phyloP scores from a whole-genome alignment of 2,329 filamentous ascomycete genomes.

The Fusarium sp. region DNA sequence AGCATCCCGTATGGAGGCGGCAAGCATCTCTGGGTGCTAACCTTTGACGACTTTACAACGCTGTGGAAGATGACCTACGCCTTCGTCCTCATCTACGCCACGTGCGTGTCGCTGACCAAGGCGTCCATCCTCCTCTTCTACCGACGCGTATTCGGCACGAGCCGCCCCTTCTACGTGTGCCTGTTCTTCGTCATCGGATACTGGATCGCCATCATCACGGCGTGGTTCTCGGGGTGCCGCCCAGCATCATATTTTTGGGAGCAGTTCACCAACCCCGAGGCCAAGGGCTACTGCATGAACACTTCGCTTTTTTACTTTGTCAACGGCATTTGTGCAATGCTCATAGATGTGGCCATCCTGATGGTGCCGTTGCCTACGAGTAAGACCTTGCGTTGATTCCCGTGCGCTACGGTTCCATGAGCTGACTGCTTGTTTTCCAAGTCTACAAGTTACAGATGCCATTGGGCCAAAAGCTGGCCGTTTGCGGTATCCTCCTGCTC shows the following conservation, averaged over 20 bases:
- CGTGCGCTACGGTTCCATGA: too few relatives aligned
- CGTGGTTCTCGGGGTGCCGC: constrained; percentile 14
- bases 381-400: background rate
- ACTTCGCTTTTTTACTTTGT: constrained; percentile 11
- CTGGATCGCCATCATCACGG: constrained; percentile 13
- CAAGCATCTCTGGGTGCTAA: constrained; percentile 10
- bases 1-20: constrained; percentile 6
- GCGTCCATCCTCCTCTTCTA: constrained; percentile 8
- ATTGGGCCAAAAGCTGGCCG: background rate
- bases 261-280: constrained; percentile 6
- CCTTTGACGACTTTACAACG: background rate
- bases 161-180: background rate
- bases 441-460: constrained; percentile 10
- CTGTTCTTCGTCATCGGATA: constrained; percentile 1
- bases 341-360: constrained; percentile 11
- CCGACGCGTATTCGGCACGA: background rate
- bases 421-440: background rate
- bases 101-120: constrained; percentile 4
- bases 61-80: constrained; percentile 12
- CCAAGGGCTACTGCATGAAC: background rate
- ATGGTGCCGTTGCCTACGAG: constrained; percentile 7
- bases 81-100: constrained; percentile 8
- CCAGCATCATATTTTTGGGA: constrained; percentile 19
- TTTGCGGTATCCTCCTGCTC: constrained; percentile 7
- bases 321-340: constrained; percentile 13